phyloP scores from a whole-genome alignment of 768 basidiomycete species.

The Phylloporus sp. region DNA sequence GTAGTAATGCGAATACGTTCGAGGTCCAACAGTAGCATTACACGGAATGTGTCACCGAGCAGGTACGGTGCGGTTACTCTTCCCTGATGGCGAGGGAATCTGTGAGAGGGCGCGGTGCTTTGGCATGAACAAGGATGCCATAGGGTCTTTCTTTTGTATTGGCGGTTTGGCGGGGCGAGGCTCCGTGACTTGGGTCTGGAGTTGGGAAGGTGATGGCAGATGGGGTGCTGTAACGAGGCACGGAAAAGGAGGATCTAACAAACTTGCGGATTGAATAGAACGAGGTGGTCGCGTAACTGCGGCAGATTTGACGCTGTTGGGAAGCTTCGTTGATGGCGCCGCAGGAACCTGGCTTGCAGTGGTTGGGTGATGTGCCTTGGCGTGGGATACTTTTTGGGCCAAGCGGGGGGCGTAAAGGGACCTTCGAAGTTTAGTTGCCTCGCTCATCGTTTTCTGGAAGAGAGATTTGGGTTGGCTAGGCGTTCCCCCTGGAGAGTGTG shows the following conservation, averaged over 20 bases:
- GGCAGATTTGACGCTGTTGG: slow-evolving; percentile 47
- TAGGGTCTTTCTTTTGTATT: slow-evolving; percentile 58
- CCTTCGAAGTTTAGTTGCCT: slow-evolving; percentile 65
- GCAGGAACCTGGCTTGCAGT: slow-evolving; percentile 34
- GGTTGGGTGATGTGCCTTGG: slow-evolving; percentile 40
- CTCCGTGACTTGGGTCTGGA: slow-evolving; percentile 22
- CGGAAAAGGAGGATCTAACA: slow-evolving; percentile 10
- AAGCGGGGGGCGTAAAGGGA: slow-evolving; percentile 53
- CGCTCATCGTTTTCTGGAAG: slow-evolving; percentile 72
- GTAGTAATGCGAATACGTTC: neutral
- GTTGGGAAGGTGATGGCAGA: slow-evolving; percentile 7
- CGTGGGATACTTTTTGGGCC: slow-evolving; percentile 48
- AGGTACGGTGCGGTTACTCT: slow-evolving; percentile 18
- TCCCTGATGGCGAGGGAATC: slow-evolving; percentile 36
- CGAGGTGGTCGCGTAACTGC: slow-evolving; percentile 34
- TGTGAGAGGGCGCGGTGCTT: slow-evolving; percentile 67
- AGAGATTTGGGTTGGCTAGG: slow-evolving; percentile 57
- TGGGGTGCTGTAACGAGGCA: slow-evolving; percentile 30
- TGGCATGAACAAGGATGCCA: slow-evolving; percentile 64
- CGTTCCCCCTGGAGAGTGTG: slow-evolving; percentile 34
- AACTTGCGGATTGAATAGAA: slow-evolving; percentile 33
- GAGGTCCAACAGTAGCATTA: neutral
- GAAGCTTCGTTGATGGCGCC: slow-evolving; percentile 27
- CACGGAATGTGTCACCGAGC: slow-evolving; percentile 14
- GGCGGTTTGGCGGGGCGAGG: slow-evolving; percentile 36